phyloP scores from a whole-genome alignment of 257 asterid genomes.

The Henckelia pumila region DNA sequence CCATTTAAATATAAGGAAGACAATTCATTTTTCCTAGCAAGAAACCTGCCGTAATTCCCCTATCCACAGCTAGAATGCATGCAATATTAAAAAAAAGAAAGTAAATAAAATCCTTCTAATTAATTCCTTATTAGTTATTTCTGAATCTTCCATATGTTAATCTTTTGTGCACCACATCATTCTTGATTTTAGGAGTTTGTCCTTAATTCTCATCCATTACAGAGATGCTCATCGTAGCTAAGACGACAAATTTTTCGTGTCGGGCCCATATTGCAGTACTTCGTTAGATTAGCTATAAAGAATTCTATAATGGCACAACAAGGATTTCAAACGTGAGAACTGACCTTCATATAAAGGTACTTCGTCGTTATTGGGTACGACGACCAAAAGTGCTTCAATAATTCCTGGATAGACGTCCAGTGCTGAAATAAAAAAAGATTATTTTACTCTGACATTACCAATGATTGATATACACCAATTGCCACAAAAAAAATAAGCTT shows the following conservation, averaged over 20 bases:
- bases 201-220: too few relatives aligned
- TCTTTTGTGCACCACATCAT: too few relatives aligned
- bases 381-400: constrained; percentile 94
- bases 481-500: constrained; percentile 45
- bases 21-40: too few relatives aligned
- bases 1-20: too few relatives aligned
- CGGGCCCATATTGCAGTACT: not conserved
- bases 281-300: not conserved
- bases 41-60: too few relatives aligned
- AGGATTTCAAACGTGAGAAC: constrained; percentile 6
- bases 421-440: constrained; percentile 50
- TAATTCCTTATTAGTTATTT: too few relatives aligned
- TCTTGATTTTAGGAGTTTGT: too few relatives aligned
- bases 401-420: constrained; percentile 87
- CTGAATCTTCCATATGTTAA: too few relatives aligned
- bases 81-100: too few relatives aligned
- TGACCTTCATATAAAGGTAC: constrained; percentile 69
- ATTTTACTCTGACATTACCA: not conserved
- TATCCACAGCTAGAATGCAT: too few relatives aligned
- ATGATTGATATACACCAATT: constrained; percentile 59
- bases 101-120: too few relatives aligned
- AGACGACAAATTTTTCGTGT: not conserved
- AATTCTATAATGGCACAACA: not conserved
- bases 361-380: constrained; percentile 91
- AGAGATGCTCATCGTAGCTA: not conserved